These are phyloP conservation scores for Saturnispora halmiae DNA, from an alignment of 805 yeast species.

Conservation along the genomic window DNA sequence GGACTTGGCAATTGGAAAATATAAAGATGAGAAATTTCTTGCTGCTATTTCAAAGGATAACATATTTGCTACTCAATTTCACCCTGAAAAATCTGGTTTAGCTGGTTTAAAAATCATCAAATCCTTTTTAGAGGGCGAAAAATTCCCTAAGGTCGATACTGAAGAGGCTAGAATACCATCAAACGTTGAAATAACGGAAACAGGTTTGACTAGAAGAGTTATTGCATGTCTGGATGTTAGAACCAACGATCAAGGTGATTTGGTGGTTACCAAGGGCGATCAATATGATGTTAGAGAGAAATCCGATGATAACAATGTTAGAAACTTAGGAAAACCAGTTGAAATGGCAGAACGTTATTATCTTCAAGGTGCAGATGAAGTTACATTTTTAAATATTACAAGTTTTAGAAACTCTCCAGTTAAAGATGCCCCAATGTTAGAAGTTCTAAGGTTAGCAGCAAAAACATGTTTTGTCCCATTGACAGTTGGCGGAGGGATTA, in stretches of 20 bases:
- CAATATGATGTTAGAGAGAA: conserved; percentile 95
- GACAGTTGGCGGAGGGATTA: conserved; percentile 97
- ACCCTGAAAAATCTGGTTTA: conserved; percentile 94
- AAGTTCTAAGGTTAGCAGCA: conserved; percentile 74
- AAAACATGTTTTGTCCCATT: conserved; percentile 91
- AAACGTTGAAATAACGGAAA: conserved; percentile 22
- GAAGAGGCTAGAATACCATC: not conserved
- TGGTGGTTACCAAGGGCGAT: conserved; percentile 97
- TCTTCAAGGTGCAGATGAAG: conserved; percentile 93
- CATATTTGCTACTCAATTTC: conserved; percentile 93
- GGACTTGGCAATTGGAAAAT: conserved; percentile 63
- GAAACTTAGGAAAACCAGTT: conserved; percentile 95
- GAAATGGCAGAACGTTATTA: conserved; percentile 86
- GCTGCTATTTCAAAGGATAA: conserved; percentile 75
- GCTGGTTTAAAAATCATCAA: conserved; percentile 77
- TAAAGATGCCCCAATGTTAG: conserved; percentile 90
- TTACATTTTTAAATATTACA: conserved; percentile 89
- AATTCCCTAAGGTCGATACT: conserved; percentile 11
- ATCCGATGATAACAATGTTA: conserved; percentile 46
- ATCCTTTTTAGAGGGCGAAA: conserved; percentile 52
- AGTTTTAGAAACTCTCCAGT: conserved; percentile 93
- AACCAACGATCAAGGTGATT: conserved; percentile 85
- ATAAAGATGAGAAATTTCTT: conserved; percentile 71
- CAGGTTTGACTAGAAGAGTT: conserved; percentile 79
- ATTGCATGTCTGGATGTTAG: conserved; percentile 98